phyloP scores from a whole-genome alignment of 2,329 filamentous ascomycete genomes.

The Aspergillus novoparasiticus region DNA sequence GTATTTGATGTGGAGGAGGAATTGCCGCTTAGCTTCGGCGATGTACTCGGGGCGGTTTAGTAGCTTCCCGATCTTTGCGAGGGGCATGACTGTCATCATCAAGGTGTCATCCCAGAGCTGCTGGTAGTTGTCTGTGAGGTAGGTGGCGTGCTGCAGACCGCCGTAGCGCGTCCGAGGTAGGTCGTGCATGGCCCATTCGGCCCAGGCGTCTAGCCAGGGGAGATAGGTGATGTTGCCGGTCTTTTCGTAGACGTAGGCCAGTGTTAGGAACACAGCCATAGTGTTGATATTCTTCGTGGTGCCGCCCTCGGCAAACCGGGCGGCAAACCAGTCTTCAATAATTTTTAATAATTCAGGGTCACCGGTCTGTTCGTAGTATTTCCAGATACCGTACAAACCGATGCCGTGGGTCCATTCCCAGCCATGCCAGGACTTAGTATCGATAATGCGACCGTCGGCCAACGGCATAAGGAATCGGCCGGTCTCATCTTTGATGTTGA shows the following conservation, averaged over 20 bases:
- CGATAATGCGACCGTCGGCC: conserved; percentile 73
- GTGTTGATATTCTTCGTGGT: conserved; percentile 88
- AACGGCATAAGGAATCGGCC: conserved; percentile 73
- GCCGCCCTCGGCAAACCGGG: conserved; percentile 67
- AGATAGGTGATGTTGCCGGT: conserved; percentile 69
- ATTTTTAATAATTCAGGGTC: conserved; percentile 62
- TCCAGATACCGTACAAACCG: conserved; percentile 78
- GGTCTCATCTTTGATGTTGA: conserved; percentile 75
- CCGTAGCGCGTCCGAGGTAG: conserved; percentile 71
- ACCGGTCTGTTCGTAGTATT: conserved; percentile 75
- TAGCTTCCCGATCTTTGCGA: conserved; percentile 76
- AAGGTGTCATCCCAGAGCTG: conserved; percentile 85
- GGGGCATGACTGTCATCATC: conserved; percentile 83
- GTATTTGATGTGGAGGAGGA: conserved; percentile 77
- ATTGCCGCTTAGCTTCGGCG: conserved; percentile 76
- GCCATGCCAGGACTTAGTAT: conserved; percentile 75
- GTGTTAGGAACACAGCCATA: conserved; percentile 75
- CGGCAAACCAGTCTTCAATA: conserved; percentile 73
- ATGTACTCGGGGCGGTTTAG: conserved; percentile 72
- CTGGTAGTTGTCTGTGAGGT: conserved; percentile 68
- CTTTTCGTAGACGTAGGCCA: conserved; percentile 77
- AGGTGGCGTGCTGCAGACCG: conserved; percentile 76
- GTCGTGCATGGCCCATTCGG: conserved; percentile 79
- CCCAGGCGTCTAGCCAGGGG: conserved; percentile 79
- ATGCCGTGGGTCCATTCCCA: conserved; percentile 86